phyloP scores from a whole-genome alignment of 495 filamentous ascomycete genomes.

The Aspergillus saccharolyticus region DNA sequence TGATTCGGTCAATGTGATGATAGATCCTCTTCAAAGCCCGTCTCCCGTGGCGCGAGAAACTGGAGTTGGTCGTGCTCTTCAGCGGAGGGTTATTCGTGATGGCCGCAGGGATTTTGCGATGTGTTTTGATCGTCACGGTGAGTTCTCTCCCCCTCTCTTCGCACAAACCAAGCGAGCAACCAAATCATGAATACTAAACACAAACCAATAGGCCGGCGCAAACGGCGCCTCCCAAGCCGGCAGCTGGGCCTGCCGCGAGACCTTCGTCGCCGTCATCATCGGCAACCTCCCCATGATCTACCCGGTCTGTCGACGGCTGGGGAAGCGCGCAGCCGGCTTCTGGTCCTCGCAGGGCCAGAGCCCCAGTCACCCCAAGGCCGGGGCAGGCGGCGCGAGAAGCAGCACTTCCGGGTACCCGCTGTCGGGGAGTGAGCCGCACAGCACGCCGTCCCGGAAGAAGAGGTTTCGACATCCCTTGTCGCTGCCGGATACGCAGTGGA shows the following conservation, averaged over 20 bases:
- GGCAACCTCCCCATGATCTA: constrained; percentile 59
- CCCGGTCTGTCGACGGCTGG: constrained; percentile 41
- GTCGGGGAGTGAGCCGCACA: constrained; percentile 18
- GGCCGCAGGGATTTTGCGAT: constrained; percentile 55
- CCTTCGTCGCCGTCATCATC: constrained; percentile 56
- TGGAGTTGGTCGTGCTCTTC: constrained; percentile 52
- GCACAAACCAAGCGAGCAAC: too few relatives aligned
- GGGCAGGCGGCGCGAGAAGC: constrained; percentile 11
- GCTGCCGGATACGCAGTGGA: constrained; percentile 37
- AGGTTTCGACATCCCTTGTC: constrained; percentile 38
- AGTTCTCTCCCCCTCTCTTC: too few relatives aligned
- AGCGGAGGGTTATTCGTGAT: constrained; percentile 56
- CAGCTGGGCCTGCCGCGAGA: constrained; percentile 59
- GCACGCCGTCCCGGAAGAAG: constrained; percentile 9
- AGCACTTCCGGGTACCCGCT: constrained; percentile 26
- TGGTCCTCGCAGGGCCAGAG: not conserved
- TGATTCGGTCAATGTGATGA: not conserved
- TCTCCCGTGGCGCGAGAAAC: constrained; percentile 46
- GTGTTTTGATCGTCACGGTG: constrained; percentile 52
- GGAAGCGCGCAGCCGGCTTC: constrained; percentile 29
- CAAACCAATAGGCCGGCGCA: constrained; percentile 30
- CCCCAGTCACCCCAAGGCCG: constrained; percentile 8
- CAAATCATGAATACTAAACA: not conserved
- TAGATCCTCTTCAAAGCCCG: constrained; percentile 52
- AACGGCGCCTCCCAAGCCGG: constrained; percentile 51